These are phyloP conservation scores for Lecanicillium sp. DNA, from an alignment of 2,329 filamentous ascomycete species.

Conservation along the genomic window DNA sequence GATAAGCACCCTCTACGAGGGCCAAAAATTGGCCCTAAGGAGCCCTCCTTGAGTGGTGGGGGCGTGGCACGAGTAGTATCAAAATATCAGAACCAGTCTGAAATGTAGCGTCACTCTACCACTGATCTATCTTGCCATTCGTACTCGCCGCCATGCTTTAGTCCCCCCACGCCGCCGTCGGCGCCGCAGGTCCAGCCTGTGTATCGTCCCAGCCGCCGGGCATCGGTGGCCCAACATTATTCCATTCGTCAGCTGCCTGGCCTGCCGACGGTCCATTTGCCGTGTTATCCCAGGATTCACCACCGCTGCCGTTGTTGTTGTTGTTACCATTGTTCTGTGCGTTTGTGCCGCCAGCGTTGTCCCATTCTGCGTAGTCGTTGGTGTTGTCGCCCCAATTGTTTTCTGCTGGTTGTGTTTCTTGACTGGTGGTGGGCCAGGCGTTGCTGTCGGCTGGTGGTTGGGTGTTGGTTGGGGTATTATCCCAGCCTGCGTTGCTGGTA, in stretches of 20 bases:
- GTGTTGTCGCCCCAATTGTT: not conserved
- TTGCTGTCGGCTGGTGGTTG: not conserved
- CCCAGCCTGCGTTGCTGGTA: conserved; percentile 2
- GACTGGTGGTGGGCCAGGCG: not conserved
- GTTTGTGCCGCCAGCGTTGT: conserved; percentile 7
- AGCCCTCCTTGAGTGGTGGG: too few relatives aligned
- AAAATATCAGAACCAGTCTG: too few relatives aligned
- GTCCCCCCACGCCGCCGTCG: conserved; percentile 22
- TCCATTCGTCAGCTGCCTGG: too few relatives aligned
- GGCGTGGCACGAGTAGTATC: too few relatives aligned
- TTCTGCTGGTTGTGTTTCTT: not conserved
- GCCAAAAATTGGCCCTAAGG: too few relatives aligned
- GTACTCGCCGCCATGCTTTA: conserved; percentile 22
- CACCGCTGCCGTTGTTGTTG: conserved; percentile 5
- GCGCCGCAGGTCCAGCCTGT: not conserved
- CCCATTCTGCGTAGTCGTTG: conserved; percentile 2
- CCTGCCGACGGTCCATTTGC: not conserved
- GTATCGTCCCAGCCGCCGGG: not conserved
- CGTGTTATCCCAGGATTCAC: conserved; percentile 4
- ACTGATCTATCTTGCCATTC: conserved; percentile 14
- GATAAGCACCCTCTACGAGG: too few relatives aligned
- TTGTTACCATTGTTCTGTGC: not conserved
- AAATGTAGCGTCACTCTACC: too few relatives aligned
- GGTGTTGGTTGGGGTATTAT: conserved; percentile 2
- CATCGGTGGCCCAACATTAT: not conserved